Base-by-base conservation (phyloP, 1,284 basidiomycete genomes). In the Filobasidium uniguttulatum region DNA sequence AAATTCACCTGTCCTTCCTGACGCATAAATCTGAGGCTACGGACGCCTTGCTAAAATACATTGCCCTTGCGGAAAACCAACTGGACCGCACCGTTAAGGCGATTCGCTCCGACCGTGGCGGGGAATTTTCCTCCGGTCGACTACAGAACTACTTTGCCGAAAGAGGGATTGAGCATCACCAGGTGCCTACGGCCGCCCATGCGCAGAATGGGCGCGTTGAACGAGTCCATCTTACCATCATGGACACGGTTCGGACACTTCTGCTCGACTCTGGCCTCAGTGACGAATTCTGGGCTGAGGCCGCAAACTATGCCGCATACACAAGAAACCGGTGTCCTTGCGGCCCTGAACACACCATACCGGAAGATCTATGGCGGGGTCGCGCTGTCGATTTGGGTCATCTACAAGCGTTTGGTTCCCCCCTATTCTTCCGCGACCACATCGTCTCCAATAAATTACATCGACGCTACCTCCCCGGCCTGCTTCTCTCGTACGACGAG, bases 391-490 rank as follows among this genome's bases (percentile, higher is more conserved):
- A 34, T 25, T 20, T 28, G 44, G 12, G n/a, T n/a, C 52, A 51
- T 29, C 47, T 58, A 1, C 50, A 46, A 2, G 20, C 53, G 9
- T 58, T 58, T 45, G 55, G 55, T 19, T 38, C 37, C 31, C 31
- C n/a, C 29, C 28, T 52, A 5, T 57, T 41, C 25, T 53, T 48
- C 40, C 47, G 55, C 3, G 47, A 55, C 25, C 43, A 56, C 30
- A 44, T 14, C 28, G 46, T 51, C 20, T 48, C 46, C n/a, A 44
- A 49, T 47, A 58, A 58, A 48, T 43, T 56, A 10, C 28, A 51
- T 15, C 47, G 52, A 14, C 40, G 51, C 14, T 53, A 55, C 17
- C n/a, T 26, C n/a, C 25, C 43, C 29, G n/a, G n/a, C 55, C 45
- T 12, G 20, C 37, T 5, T 41, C 56, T 28, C 28, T 58, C 45